A percentile compares a stretch with the other conserved stretches of the same genome.
These are phyloP conservation scores for Pythium rhizo-oryzae DNA, from an alignment of 352 stramenopile genomes.

Conservation along the genomic window DNA sequence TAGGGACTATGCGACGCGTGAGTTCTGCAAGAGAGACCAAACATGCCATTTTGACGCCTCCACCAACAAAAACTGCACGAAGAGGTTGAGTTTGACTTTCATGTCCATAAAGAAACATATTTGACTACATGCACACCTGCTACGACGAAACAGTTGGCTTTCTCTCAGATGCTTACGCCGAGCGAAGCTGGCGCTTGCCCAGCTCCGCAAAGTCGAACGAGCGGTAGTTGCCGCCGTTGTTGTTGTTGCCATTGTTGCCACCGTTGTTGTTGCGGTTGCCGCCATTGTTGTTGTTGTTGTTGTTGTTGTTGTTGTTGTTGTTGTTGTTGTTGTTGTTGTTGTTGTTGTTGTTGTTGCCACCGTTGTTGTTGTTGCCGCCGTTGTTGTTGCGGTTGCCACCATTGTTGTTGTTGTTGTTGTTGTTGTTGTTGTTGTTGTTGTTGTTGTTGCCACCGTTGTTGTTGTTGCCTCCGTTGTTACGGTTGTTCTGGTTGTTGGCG, in stretches of 20 bases:
- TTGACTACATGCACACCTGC: background rate
- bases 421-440: conserved; percentile 9
- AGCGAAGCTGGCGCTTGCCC: background rate
- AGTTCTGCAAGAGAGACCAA: too few species aligned
- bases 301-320: too few species aligned
- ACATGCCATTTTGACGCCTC: too few species aligned
- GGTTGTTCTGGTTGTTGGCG: background rate
- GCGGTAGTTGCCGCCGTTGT: background rate
- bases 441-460: conserved; percentile 8
- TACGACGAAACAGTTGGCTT: background rate
- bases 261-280: background rate
- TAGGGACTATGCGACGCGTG: too few species aligned
- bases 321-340: too few species aligned
- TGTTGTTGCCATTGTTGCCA: background rate
- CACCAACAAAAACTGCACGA: too few species aligned
- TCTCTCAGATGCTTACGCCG: background rate
- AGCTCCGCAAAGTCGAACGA: background rate
- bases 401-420: background rate
- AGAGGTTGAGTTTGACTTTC: too few species aligned
- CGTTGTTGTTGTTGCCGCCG: conserved; percentile 2
- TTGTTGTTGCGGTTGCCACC: background rate
- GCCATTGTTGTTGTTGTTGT: background rate
- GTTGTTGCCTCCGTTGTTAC: conserved; percentile 7
- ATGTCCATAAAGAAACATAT: too few species aligned
- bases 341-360: too few species aligned